phyloP scores from a whole-genome alignment of 2,329 filamentous ascomycete genomes.

The Aspergillus pseudotamarii region DNA sequence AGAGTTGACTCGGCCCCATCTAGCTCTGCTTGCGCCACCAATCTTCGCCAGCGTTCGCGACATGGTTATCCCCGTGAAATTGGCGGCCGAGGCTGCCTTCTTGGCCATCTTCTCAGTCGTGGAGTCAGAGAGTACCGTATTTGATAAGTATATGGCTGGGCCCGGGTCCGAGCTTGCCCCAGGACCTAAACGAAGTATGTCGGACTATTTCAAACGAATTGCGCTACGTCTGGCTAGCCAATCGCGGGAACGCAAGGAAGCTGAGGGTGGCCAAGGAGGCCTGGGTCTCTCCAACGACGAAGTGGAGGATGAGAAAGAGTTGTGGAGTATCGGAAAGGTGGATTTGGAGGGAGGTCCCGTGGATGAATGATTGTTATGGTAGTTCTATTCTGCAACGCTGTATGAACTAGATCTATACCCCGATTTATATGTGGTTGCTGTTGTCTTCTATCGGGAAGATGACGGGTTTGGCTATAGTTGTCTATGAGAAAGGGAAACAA shows the following conservation, averaged over 20 bases:
- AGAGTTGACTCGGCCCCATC: constrained; percentile 79
- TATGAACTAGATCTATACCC: constrained; percentile 31
- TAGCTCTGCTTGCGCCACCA: constrained; percentile 75
- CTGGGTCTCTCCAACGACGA: constrained; percentile 88
- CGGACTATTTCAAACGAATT: constrained; percentile 96
- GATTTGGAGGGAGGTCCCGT: constrained; percentile 67
- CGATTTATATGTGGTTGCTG: constrained; percentile 10
- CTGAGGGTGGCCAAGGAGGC: constrained; percentile 85
- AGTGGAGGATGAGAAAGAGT: constrained; percentile 88
- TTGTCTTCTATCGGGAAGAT: constrained; percentile 5
- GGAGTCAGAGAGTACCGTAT: constrained; percentile 80
- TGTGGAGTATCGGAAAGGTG: constrained; percentile 92
- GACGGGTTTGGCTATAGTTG: background rate
- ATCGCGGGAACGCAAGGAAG: constrained; percentile 84
- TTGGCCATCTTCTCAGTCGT: constrained; percentile 87
- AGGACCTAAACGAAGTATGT: constrained; percentile 83
- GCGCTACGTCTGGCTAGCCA: constrained; percentile 82
- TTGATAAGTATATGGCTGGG: constrained; percentile 84
- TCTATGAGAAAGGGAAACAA: background rate
- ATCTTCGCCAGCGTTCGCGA: constrained; percentile 91
- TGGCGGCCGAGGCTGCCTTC: constrained; percentile 93
- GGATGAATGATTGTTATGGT: constrained; percentile 33
- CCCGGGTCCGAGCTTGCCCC: constrained; percentile 67
- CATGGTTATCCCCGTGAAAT: constrained; percentile 88
- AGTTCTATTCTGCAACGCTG: constrained; percentile 15